Evolutionary conservation across 768 basidiomycete species (phyloP).

Genomic region (Rhizopogon salebrosus): DNA sequence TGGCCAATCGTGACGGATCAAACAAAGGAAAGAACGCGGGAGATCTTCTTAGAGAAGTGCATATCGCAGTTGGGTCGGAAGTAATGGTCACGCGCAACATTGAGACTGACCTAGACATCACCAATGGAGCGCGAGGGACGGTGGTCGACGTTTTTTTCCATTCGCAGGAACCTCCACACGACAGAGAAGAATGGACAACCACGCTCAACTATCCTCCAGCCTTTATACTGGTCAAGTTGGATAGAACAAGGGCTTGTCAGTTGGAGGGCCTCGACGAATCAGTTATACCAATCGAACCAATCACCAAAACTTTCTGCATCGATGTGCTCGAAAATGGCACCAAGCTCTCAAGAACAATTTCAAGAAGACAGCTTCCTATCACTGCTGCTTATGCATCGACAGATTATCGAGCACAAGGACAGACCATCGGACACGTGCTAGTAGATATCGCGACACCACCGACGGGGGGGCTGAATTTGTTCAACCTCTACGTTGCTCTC

Average conservation of each 20-base stretch:
- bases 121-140: constrained; percentile 34
- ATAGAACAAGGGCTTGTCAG: constrained; percentile 17
- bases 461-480: constrained; percentile 23
- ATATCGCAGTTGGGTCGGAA: constrained; percentile 29
- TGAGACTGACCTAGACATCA: constrained; percentile 31
- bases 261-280: constrained; percentile 24
- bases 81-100: constrained; percentile 1
- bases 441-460: constrained; percentile 36
- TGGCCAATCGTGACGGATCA: not conserved
- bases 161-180: constrained; percentile 17
- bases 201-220: constrained; percentile 22
- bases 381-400: constrained; percentile 39
- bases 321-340: not conserved
- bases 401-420: constrained; percentile 38
- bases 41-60: constrained; percentile 16
- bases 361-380: constrained; percentile 25
- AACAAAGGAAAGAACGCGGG: not conserved
- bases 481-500: constrained; percentile 38
- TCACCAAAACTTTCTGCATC: constrained; percentile 10
- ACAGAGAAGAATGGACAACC: constrained; percentile 6
- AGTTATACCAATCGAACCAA: constrained; percentile 29
- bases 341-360: constrained; percentile 6
- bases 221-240: constrained; percentile 28
- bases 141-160: constrained; percentile 31
- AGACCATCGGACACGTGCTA: constrained; percentile 31